phyloP scores from a whole-genome alignment of 768 basidiomycete species.

The Tylopilus plumbeoviolaceoides region DNA sequence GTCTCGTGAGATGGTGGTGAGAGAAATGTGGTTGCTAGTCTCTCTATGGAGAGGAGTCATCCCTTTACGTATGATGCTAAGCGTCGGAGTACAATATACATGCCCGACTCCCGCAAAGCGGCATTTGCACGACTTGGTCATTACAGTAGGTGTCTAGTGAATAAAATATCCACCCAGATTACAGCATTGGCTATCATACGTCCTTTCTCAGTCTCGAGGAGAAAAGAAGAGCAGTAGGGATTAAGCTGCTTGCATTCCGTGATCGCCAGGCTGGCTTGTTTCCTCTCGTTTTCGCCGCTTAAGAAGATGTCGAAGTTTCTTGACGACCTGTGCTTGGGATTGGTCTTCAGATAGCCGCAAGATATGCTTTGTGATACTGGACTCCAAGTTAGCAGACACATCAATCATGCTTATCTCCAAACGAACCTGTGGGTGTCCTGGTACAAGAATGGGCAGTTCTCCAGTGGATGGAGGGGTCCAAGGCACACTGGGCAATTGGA shows the following conservation, averaged over 20 bases:
- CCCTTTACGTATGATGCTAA: conserved; percentile 19
- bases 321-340: conserved; percentile 32
- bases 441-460: conserved; percentile 52
- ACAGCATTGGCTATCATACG: conserved; percentile 12
- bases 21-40: conserved; percentile 14
- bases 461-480: conserved; percentile 41
- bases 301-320: conserved; percentile 38
- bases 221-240: no score
- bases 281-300: conserved; percentile 30
- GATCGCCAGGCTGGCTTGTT: neutral
- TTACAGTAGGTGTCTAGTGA: conserved; percentile 9
- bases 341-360: conserved; percentile 41
- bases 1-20: conserved; percentile 19
- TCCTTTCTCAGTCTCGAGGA: neutral
- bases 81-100: conserved; percentile 12
- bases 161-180: conserved; percentile 7
- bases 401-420: neutral
- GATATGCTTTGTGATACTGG: conserved; percentile 43
- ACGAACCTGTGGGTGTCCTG: conserved; percentile 53
- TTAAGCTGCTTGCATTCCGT: conserved; percentile 6
- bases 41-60: conserved; percentile 22
- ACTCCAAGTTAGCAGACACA: conserved; percentile 7
- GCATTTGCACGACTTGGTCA: neutral
- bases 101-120: neutral
- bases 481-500: conserved; percentile 47